Evolutionary conservation across 2,329 filamentous ascomycete species (phyloP), one percentile per base, ranked within the genome.

Genomic region (Cladosporium sp.): DNA sequence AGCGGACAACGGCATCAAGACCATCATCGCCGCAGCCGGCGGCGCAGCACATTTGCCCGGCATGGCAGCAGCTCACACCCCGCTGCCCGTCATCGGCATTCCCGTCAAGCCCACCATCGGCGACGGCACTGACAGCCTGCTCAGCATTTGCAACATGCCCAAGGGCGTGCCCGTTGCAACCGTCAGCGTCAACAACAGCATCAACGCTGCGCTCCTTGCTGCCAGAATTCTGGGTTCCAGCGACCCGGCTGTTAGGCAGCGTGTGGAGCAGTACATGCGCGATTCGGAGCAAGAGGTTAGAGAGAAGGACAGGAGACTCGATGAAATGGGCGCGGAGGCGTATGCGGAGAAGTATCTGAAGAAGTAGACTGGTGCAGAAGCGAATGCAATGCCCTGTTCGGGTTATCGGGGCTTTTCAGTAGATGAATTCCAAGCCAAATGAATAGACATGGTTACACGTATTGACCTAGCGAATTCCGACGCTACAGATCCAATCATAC

Each of bases 201-300:
- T 67, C 29, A 74, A 74, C 57, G 73, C 73, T 19, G 75, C 73
- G 38, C 56, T 78, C 50, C 54, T 74, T 29, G 74, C 74, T 4
- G 70, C 70, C 15, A 58, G 72, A 38, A 71, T 74, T 18, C 43
- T 75, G 36, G 70, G 70, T 2, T 62, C 62, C 19, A 73, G 71
- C 32, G 78, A 84, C 51, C 68, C 71, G 12, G 73, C 69, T n/a
- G 73, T 86, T n/a, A 69, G 74, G 43, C 68, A 77, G 52, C 74
- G 76, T 58, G 74, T 87, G 72, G 75, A 74, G 54, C 69, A 74
- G 15, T 89, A 86, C 63, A 79, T 82, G 65, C 68, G 74, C 43
- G 73, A 78, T 7, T 84, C 85, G 71, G 78, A 79, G 63, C 71
- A 74, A 50, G 81, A 84, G 59, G 85, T 88, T 2, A 66, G 79